Conservation (phyloP, 257 asterid genomes). For the Rubia yunnanensis region DNA sequence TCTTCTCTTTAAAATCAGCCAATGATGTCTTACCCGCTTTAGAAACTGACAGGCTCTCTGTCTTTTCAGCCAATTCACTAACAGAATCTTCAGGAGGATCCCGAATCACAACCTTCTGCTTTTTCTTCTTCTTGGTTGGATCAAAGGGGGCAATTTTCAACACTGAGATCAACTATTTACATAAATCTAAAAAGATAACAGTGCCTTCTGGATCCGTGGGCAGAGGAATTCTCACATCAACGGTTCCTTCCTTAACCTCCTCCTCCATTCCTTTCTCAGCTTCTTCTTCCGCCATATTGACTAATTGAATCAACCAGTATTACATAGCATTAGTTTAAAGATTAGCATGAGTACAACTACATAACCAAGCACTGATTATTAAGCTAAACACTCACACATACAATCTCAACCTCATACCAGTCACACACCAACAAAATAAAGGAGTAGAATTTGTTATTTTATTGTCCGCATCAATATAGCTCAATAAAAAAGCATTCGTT, state of each 20-base stretch:
- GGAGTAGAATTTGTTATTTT: no score
- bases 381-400: no score
- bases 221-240: constrained; percentile 37
- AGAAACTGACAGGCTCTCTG: no score
- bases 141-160: constrained; percentile 76
- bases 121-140: constrained; percentile 82
- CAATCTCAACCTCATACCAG: no score
- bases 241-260: constrained; percentile 41
- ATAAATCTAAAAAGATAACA: neutral
- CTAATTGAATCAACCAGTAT: no score
- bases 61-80: constrained; percentile 52
- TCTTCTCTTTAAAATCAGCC: constrained; percentile 73
- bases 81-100: constrained; percentile 66
- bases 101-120: constrained; percentile 72
- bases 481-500: no score
- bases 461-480: no score
- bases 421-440: no score
- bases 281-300: constrained; percentile 57
- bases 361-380: no score
- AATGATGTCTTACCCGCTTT: constrained; percentile 61
- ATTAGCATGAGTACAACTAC: no score
- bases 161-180: neutral
- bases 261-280: no score
- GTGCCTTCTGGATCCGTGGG: neutral
- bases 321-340: no score